Percentiles rank a stretch among this genome's conserved stretches.
Evolutionary conservation across 768 basidiomycete genomes (phyloP).

Genomic region (Lactarius sp.): DNA sequence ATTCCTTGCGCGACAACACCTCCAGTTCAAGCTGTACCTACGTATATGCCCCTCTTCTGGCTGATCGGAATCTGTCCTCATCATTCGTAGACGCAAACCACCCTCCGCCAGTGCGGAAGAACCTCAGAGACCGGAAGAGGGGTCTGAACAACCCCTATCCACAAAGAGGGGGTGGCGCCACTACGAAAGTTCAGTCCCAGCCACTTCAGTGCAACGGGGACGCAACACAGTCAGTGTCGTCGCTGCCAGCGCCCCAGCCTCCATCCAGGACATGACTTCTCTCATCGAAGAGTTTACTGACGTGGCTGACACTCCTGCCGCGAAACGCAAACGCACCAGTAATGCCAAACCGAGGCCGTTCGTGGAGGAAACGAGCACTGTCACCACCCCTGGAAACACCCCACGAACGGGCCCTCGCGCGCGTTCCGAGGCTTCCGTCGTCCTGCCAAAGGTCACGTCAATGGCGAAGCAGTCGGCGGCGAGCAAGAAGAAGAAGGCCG

Average conservation of each 20-base stretch:
- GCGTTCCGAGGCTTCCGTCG: background rate
- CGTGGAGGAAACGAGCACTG: conserved; percentile 11
- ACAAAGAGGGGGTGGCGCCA: background rate
- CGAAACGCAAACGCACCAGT: background rate
- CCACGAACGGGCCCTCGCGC: background rate
- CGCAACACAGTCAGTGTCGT: background rate
- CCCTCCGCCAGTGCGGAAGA: background rate
- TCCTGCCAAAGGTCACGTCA: background rate
- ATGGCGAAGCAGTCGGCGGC: conserved; percentile 3
- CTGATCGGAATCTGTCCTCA: background rate
- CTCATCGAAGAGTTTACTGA: conserved; percentile 17
- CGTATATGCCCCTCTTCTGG: conserved; percentile 3
- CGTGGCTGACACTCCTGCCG: background rate
- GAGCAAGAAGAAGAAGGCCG: conserved; percentile 3
- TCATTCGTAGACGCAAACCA: conserved; percentile 13
- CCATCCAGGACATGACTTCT: conserved; percentile 10
- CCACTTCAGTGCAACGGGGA: background rate
- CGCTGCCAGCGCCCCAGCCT: background rate
- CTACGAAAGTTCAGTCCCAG: background rate
- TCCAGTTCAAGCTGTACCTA: background rate
- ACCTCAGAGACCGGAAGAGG: background rate
- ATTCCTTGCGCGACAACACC: background rate
- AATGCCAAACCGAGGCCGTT: background rate
- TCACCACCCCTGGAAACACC: conserved; percentile 13
- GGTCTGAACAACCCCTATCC: conserved; percentile 9